Evolutionary conservation across 1,284 basidiomycete genomes (phyloP).

Genomic region (Wolfiporia cocos): DNA sequence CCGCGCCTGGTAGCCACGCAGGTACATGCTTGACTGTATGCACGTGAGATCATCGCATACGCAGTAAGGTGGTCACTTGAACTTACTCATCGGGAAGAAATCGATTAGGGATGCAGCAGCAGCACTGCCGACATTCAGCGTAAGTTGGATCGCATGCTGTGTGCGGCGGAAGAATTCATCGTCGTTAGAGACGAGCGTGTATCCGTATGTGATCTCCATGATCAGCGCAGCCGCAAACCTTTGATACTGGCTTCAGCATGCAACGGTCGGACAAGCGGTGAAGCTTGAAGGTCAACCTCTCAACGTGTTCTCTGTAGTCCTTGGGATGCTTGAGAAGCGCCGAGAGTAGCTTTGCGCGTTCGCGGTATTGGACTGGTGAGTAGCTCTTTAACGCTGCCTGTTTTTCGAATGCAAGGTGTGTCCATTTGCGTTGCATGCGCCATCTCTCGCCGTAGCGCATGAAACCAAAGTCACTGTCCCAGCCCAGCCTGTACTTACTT

Average conservation of each 20-base stretch:
- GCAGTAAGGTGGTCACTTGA: neutral
- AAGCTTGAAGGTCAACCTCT: constrained; percentile 15
- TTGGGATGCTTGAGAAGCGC: constrained; percentile 17
- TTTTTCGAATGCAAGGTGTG: constrained; percentile 23
- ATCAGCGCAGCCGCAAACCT: constrained; percentile 9
- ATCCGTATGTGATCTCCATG: constrained; percentile 12
- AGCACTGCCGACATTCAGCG: constrained; percentile 10
- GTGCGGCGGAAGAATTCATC: constrained; percentile 11
- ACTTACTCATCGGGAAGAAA: constrained; percentile 12
- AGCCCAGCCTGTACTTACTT: constrained; percentile 19
- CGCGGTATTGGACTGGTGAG: constrained; percentile 18
- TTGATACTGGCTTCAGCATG: neutral
- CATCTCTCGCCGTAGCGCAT: constrained; percentile 23
- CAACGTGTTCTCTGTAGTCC: constrained; percentile 17
- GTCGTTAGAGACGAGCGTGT: constrained; percentile 6
- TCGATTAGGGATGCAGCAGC: constrained; percentile 14
- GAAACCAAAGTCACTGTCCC: constrained; percentile 19
- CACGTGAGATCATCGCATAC: neutral
- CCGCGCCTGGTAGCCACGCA: constrained; percentile 43
- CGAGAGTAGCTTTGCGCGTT: constrained; percentile 20
- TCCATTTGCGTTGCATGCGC: constrained; percentile 24
- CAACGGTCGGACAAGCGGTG: too few relatives aligned
- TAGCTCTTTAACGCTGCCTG: constrained; percentile 17
- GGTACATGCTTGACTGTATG: constrained; percentile 37
- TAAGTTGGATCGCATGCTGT: constrained; percentile 9